phyloP scores from a whole-genome alignment of 192 early-diverging fungal genomes.

The Backusella psychrophila region DNA sequence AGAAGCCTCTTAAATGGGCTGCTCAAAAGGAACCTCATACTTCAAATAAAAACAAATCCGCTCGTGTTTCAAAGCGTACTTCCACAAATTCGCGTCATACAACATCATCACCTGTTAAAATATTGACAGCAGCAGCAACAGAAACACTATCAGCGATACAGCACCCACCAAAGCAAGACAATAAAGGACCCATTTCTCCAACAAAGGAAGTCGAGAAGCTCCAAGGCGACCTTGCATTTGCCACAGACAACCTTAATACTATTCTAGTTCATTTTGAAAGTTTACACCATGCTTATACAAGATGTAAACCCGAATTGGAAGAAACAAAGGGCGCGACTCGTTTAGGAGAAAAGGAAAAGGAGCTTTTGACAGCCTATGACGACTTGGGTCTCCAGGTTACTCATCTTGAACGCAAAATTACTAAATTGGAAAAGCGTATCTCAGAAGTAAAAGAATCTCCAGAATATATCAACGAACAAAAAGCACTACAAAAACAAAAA shows the following conservation, averaged over 20 bases:
- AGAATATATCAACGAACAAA: background rate
- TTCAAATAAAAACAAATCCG: background rate
- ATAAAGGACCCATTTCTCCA: background rate
- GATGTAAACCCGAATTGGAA: conserved; percentile 23
- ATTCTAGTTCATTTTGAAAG: conserved; percentile 35
- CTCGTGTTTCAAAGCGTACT: conserved; percentile 6
- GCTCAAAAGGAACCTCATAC: conserved; percentile 1
- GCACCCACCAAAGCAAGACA: background rate
- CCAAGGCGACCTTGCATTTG: conserved; percentile 29
- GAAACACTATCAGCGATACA: background rate
- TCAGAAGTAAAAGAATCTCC: conserved; percentile 7
- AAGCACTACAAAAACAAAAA: background rate
- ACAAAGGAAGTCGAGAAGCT: conserved; percentile 17
- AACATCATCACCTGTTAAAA: background rate
- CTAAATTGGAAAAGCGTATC: conserved; percentile 22
- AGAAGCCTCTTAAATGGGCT: conserved; percentile 9
- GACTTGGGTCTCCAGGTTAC: conserved; percentile 33
- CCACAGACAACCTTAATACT: conserved; percentile 29
- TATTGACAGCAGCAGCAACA: background rate
- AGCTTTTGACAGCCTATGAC: conserved; percentile 36
- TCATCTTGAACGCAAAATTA: conserved; percentile 36
- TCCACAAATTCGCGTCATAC: background rate
- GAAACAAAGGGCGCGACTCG: conserved; percentile 15
- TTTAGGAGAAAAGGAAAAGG: conserved; percentile 28
- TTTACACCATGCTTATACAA: conserved; percentile 26